Percentiles rank a stretch among this genome's conserved stretches.
Evolutionary conservation across 2,329 filamentous ascomycete genomes (phyloP).

Genomic region (Amesomyces nigricolor): DNA sequence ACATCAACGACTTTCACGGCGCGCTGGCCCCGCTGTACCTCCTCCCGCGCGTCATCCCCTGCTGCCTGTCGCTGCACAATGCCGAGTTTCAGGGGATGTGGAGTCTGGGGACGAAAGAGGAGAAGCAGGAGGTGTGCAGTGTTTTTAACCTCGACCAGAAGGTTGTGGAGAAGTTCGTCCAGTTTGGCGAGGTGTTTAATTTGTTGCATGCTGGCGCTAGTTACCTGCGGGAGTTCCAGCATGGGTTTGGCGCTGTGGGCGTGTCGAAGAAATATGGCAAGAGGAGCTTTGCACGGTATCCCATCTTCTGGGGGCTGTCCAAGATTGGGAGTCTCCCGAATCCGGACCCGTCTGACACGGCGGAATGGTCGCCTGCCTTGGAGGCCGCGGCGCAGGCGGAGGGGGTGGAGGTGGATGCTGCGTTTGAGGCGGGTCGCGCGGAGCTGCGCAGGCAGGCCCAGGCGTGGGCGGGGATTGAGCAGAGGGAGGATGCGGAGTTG

Average conservation of each 20-base stretch:
- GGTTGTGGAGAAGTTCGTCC: conserved; percentile 55
- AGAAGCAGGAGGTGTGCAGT: conserved; percentile 55
- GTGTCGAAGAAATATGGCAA: conserved; percentile 64
- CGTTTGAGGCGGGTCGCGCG: conserved; percentile 47
- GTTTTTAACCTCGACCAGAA: conserved; percentile 58
- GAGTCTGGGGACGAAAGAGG: conserved; percentile 58
- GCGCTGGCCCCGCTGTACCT: conserved; percentile 54
- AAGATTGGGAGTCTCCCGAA: conserved; percentile 58
- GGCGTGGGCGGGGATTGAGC: conserved; percentile 58
- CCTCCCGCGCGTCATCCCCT: conserved; percentile 52
- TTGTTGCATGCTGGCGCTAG: conserved; percentile 58
- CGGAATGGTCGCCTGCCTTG: conserved; percentile 49
- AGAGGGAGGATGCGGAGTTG: conserved; percentile 55
- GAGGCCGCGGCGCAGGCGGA: conserved; percentile 37
- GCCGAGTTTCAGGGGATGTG: conserved; percentile 63
- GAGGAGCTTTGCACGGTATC: conserved; percentile 59
- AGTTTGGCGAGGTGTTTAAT: conserved; percentile 64
- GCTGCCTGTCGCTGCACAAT: conserved; percentile 59
- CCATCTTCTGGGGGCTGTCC: conserved; percentile 61
- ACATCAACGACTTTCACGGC: conserved; percentile 34
- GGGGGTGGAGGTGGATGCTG: conserved; percentile 46
- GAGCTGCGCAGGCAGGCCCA: conserved; percentile 55
- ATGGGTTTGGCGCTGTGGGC: conserved; percentile 61
- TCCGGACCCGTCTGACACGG: conserved; percentile 58
- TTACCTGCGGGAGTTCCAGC: conserved; percentile 59